Conservation (phyloP, 495 filamentous ascomycete genomes). For the Aspergillus biplanus region DNA sequence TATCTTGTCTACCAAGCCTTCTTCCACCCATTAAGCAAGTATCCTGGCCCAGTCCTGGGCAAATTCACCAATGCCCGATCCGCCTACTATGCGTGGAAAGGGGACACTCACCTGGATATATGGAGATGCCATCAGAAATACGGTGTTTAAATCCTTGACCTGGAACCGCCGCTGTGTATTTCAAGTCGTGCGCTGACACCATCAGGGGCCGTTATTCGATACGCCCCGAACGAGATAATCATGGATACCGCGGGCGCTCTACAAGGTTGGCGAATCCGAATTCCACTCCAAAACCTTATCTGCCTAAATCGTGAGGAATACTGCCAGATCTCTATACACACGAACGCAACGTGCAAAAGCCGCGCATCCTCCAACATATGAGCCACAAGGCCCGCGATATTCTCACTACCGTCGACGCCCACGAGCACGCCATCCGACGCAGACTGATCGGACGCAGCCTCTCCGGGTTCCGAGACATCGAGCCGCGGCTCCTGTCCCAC, state of each 20-base stretch:
- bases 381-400: background rate
- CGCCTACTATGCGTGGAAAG: conserved; percentile 55
- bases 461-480: background rate
- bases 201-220: conserved; percentile 20
- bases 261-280: conserved; percentile 6
- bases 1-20: conserved; percentile 19
- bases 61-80: conserved; percentile 54
- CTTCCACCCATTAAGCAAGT: conserved; percentile 36
- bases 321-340: background rate
- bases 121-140: conserved; percentile 61
- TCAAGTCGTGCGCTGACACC: background rate
- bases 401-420: background rate
- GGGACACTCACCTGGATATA: conserved; percentile 56
- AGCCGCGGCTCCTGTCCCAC: background rate
- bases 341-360: background rate
- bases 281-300: background rate
- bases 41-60: conserved; percentile 36
- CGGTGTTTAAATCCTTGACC: conserved; percentile 31
- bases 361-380: background rate
- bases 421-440: background rate
- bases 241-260: conserved; percentile 15
- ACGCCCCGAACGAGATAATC: conserved; percentile 17
- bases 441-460: background rate
- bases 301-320: too few relatives aligned
- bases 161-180: background rate